These are phyloP conservation scores for Colletotrichum sidae DNA, from an alignment of 2,329 filamentous ascomycete genomes.

Conservation along the genomic window DNA sequence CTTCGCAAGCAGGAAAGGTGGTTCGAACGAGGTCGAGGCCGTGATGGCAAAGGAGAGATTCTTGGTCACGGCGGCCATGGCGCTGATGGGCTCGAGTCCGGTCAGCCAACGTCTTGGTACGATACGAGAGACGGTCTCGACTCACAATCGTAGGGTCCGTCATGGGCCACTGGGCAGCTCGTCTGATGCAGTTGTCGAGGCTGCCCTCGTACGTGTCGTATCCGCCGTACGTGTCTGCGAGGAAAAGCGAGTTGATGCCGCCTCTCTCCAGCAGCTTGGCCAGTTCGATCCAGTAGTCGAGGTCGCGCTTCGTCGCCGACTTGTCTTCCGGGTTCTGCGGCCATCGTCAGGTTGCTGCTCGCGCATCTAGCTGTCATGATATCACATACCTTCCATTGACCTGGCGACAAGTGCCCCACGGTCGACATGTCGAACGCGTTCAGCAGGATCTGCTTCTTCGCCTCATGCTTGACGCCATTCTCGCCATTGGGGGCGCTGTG, in stretches of 20 bases:
- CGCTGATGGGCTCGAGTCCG: slow-evolving; percentile 63
- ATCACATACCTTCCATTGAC: slow-evolving; percentile 72
- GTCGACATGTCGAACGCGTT: slow-evolving; percentile 73
- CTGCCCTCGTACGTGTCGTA: slow-evolving; percentile 72
- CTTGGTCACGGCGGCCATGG: slow-evolving; percentile 76
- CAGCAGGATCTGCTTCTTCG: slow-evolving; percentile 58
- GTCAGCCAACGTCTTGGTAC: neutral
- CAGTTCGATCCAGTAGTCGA: slow-evolving; percentile 73
- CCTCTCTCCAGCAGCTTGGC: slow-evolving; percentile 72
- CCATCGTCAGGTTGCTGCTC: slow-evolving; percentile 10
- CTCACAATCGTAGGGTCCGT: slow-evolving; percentile 72
- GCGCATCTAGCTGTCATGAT: neutral
- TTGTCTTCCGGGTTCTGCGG: slow-evolving; percentile 69
- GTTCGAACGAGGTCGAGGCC: slow-evolving; percentile 71
- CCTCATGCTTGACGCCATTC: neutral
- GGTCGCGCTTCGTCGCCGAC: slow-evolving; percentile 68
- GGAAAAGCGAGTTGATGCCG: slow-evolving; percentile 72
- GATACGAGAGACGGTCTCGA: slow-evolving; percentile 18
- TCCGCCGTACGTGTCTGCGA: slow-evolving; percentile 74
- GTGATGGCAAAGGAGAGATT: slow-evolving; percentile 73
- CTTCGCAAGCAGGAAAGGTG: slow-evolving; percentile 71
- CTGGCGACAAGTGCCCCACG: slow-evolving; percentile 72
- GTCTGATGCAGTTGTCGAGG: slow-evolving; percentile 69
- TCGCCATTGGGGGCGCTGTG: slow-evolving; percentile 12
- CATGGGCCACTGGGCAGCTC: slow-evolving; percentile 73